These are phyloP conservation scores for Plectosphaerella plurivora DNA, from an alignment of 2,329 filamentous ascomycete genomes.

Conservation along the genomic window DNA sequence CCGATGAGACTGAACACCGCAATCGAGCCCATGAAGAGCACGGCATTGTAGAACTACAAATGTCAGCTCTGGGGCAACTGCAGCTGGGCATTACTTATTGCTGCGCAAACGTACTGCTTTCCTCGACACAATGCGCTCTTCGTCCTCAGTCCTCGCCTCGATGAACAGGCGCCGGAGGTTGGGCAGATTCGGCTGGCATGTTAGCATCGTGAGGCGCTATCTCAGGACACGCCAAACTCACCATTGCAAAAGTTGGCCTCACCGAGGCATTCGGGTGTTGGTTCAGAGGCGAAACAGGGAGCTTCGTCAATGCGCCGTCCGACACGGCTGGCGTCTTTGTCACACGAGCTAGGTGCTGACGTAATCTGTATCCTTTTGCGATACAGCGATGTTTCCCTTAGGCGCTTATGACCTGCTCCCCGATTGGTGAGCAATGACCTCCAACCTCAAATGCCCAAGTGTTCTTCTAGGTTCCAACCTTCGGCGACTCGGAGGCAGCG, in stretches of 20 bases:
- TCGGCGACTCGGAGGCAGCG: not conserved
- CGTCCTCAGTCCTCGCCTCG: constrained; percentile 85
- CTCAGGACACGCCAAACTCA: no score
- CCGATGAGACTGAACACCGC: constrained; percentile 91
- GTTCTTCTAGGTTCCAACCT: not conserved
- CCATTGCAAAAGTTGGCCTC: not conserved
- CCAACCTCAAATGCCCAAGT: constrained; percentile 1
- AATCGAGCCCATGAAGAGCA: constrained; percentile 94
- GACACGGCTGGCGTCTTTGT: no score
- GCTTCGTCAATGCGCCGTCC: no score
- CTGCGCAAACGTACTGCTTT: constrained; percentile 65
- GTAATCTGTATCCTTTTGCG: no score
- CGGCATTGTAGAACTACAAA: constrained; percentile 94
- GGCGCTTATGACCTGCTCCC: no score
- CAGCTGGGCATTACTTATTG: not conserved
- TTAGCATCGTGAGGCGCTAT: constrained; percentile 1
- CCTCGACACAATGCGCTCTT: constrained; percentile 90
- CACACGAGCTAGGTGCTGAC: no score
- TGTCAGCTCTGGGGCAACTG: not conserved
- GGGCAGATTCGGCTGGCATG: constrained; percentile 70
- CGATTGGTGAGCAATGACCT: no score
- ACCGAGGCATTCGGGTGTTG: not conserved
- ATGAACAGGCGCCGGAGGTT: constrained; percentile 96
- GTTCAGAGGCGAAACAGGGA: no score
- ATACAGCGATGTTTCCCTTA: no score